Evolutionary conservation across 1,139 yeast genomes (phyloP).

Genomic region (Torulaspora pretoriensis): DNA sequence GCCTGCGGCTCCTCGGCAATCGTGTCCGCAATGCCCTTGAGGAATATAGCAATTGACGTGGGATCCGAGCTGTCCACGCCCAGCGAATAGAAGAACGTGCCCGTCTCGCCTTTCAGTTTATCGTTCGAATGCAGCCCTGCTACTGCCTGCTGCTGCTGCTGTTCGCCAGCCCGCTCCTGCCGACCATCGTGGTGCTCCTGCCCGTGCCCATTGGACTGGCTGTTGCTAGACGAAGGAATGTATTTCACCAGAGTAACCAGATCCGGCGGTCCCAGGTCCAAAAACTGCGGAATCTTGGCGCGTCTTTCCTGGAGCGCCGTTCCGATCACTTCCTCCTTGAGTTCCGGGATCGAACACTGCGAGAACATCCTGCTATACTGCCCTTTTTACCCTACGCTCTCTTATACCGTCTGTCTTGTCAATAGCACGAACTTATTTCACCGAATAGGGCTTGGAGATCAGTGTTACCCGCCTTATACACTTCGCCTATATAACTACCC

Average conservation of each 20-base stretch:
- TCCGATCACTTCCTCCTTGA: constrained; percentile 48
- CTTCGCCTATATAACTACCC: neutral
- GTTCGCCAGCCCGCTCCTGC: neutral
- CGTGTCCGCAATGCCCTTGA: constrained; percentile 69
- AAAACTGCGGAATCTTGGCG: constrained; percentile 43
- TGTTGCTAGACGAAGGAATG: constrained; percentile 28
- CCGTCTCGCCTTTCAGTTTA: constrained; percentile 36
- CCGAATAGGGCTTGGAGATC: neutral
- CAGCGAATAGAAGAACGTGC: constrained; percentile 43
- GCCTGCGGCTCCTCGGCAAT: constrained; percentile 60
- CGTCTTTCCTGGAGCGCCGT: constrained; percentile 50
- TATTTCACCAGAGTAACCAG: constrained; percentile 63
- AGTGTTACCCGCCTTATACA: constrained; percentile 1
- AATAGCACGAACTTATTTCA: neutral
- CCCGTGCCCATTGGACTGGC: constrained; percentile 6
- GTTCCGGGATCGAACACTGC: constrained; percentile 53
- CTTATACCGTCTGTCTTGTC: neutral
- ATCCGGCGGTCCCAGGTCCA: constrained; percentile 86
- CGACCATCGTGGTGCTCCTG: neutral
- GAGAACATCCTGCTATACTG: constrained; percentile 34
- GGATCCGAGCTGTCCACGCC: constrained; percentile 65
- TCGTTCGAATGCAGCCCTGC: constrained; percentile 31
- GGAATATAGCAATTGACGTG: constrained; percentile 66
- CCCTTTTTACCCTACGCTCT: neutral
- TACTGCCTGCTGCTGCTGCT: constrained; percentile 16